phyloP scores from a whole-genome alignment of 768 basidiomycete species.

The Mycena metata region DNA sequence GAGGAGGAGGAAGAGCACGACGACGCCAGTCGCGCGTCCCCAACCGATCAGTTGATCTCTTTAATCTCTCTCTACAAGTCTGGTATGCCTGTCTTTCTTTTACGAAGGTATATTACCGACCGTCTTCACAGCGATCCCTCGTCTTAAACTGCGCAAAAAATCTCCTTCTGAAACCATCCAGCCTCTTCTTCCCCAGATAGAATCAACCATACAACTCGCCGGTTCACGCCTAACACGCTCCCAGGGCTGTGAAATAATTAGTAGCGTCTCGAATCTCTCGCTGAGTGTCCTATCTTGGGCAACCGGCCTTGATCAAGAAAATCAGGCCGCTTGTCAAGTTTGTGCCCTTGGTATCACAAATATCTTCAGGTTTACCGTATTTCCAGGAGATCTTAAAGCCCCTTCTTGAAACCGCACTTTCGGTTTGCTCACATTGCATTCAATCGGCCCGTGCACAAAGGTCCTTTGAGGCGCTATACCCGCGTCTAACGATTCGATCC shows the following conservation, averaged over 20 bases:
- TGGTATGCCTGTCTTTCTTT: conserved; percentile 46
- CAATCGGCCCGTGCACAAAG: conserved; percentile 61
- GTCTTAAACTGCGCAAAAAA: conserved; percentile 58
- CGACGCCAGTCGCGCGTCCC: conserved; percentile 36
- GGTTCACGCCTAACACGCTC: conserved; percentile 41
- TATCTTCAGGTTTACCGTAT: background rate
- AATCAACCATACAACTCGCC: conserved; percentile 46
- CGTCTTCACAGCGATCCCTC: conserved; percentile 56
- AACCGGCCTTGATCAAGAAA: conserved; percentile 40
- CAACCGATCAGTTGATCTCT: conserved; percentile 50
- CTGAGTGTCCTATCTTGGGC: conserved; percentile 49
- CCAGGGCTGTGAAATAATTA: conserved; percentile 53
- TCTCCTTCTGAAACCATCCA: conserved; percentile 57
- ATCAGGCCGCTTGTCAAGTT: conserved; percentile 49
- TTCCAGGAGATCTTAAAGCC: conserved; percentile 44
- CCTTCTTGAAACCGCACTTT: conserved; percentile 54
- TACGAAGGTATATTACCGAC: conserved; percentile 1
- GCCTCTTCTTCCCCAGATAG: conserved; percentile 56
- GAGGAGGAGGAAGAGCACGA: conserved; percentile 44
- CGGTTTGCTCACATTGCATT: conserved; percentile 54
- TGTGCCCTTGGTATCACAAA: conserved; percentile 12
- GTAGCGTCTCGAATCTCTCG: conserved; percentile 46
- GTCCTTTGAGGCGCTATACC: conserved; percentile 59
- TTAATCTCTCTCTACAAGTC: conserved; percentile 56
- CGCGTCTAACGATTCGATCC: conserved; percentile 57